Percentiles rank a stretch among this genome's conserved stretches.
phyloP scores from a whole-genome alignment of 371 early-diverging fungal species.

The Syncephalis fuscata region DNA sequence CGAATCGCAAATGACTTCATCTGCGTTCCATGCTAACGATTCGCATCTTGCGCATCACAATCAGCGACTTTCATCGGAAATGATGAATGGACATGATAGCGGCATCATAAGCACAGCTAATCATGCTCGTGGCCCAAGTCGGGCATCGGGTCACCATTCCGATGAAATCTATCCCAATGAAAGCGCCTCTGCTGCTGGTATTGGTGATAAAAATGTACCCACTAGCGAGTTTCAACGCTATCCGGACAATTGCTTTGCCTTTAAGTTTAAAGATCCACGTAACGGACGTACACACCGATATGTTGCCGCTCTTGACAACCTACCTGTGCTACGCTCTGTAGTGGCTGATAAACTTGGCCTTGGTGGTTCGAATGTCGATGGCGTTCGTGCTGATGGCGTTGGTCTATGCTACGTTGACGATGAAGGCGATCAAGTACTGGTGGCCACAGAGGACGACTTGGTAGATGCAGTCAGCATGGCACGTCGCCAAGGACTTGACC shows the following conservation, averaged over 20 bases:
- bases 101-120: too few relatives aligned
- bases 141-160: slow-evolving; percentile 8
- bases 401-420: slow-evolving; percentile 60
- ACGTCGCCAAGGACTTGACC: slow-evolving; percentile 8
- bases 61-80: slow-evolving; percentile 13
- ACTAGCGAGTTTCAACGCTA: slow-evolving; percentile 12
- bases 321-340: slow-evolving; percentile 23
- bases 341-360: slow-evolving; percentile 31
- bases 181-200: slow-evolving; percentile 19
- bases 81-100: slow-evolving; percentile 12
- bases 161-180: slow-evolving; percentile 21
- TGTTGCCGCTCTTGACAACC: slow-evolving; percentile 26
- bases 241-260: slow-evolving; percentile 24
- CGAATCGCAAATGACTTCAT: slow-evolving; percentile 4
- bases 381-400: slow-evolving; percentile 10
- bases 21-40: slow-evolving; percentile 9
- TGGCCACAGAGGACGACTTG: slow-evolving; percentile 45
- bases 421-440: slow-evolving; percentile 53
- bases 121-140: slow-evolving; percentile 6
- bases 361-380: slow-evolving; percentile 17
- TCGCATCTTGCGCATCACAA: slow-evolving; percentile 8
- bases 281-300: slow-evolving; percentile 62
- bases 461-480: slow-evolving; percentile 61
- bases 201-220: slow-evolving; percentile 13
- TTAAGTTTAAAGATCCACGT: slow-evolving; percentile 57